A percentile compares a stretch with the other conserved stretches of the same genome.
phyloP scores from a whole-genome alignment of 805 yeast genomes.

The Candida quercuum region DNA sequence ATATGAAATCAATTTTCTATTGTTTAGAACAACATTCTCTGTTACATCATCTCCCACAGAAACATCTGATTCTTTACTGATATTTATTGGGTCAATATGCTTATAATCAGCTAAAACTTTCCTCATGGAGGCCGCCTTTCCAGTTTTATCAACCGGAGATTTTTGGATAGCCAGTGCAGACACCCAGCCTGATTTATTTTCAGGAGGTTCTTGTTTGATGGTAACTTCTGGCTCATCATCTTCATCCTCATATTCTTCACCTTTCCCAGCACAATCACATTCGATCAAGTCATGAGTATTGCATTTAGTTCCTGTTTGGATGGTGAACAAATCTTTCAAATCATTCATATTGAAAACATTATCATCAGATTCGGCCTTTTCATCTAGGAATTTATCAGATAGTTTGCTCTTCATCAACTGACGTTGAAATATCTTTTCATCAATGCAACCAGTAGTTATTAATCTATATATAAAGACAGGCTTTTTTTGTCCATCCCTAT shows the following conservation, averaged over 20 bases:
- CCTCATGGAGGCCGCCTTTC: conserved; percentile 40
- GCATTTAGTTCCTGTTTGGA: conserved; percentile 43
- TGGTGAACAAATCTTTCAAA: conserved; percentile 67
- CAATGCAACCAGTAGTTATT: conserved; percentile 84
- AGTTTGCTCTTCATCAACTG: conserved; percentile 80
- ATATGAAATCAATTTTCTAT: conserved; percentile 30
- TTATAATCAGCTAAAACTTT: conserved; percentile 56
- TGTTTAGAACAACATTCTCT: conserved; percentile 22
- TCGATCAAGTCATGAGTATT: conserved; percentile 76
- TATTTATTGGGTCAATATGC: conserved; percentile 50
- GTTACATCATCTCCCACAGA: conserved; percentile 29
- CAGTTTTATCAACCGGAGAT: conserved; percentile 11
- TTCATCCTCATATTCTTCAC: conserved; percentile 30
- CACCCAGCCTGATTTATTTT: conserved; percentile 15
- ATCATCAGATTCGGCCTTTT: conserved; percentile 39
- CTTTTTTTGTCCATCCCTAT: conserved; percentile 83
- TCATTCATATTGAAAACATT: conserved; percentile 67
- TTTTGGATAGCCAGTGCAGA: conserved; percentile 17
- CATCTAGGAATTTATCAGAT: conserved; percentile 64
- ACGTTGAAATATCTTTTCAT: conserved; percentile 90
- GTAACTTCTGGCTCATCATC: conserved; percentile 3
- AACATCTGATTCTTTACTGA: conserved; percentile 3
- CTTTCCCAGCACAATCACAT: conserved; percentile 57
- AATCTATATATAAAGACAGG: conserved; percentile 81
- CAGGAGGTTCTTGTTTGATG: conserved; percentile 1